Conservation (phyloP, 805 yeast species). For the Wickerhamomyces canadensis region DNA sequence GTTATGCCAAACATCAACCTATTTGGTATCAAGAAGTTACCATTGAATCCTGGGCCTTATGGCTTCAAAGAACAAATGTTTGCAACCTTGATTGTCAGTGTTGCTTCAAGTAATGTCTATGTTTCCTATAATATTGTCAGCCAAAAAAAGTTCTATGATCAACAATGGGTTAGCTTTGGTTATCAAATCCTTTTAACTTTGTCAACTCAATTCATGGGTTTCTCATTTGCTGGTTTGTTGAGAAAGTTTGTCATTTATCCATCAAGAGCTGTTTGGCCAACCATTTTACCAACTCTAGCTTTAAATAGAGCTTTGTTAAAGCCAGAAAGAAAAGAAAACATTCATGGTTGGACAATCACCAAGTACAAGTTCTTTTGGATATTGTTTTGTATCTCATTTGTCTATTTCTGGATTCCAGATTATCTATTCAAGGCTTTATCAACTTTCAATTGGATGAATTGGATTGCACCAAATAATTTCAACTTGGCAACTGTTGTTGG, state of each 20-base stretch:
- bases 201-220: constrained; percentile 58
- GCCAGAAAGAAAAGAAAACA: constrained; percentile 28
- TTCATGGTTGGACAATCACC: constrained; percentile 30
- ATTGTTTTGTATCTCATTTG: constrained; percentile 28
- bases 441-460: constrained; percentile 49
- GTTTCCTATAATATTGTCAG: constrained; percentile 35
- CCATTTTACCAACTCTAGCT: constrained; percentile 41
- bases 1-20: constrained; percentile 40
- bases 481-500: constrained; percentile 48
- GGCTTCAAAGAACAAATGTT: constrained; percentile 60
- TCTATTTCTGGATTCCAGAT: constrained; percentile 41
- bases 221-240: constrained; percentile 62
- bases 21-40: constrained; percentile 33
- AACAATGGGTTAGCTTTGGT: constrained; percentile 33
- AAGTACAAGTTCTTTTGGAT: constrained; percentile 31
- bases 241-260: constrained; percentile 53
- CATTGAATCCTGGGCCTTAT: constrained; percentile 63
- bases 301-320: constrained; percentile 41
- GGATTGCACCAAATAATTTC: constrained; percentile 49
- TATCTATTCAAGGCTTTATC: constrained; percentile 38
- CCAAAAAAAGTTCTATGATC: constrained; percentile 26
- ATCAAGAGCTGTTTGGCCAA: constrained; percentile 48
- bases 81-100: constrained; percentile 40
- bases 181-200: constrained; percentile 48
- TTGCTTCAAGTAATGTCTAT: constrained; percentile 29